A percentile compares a stretch with the other conserved stretches of the same genome.
Conservation (phyloP, 345 rosid species). For the Acer campestre region DNA sequence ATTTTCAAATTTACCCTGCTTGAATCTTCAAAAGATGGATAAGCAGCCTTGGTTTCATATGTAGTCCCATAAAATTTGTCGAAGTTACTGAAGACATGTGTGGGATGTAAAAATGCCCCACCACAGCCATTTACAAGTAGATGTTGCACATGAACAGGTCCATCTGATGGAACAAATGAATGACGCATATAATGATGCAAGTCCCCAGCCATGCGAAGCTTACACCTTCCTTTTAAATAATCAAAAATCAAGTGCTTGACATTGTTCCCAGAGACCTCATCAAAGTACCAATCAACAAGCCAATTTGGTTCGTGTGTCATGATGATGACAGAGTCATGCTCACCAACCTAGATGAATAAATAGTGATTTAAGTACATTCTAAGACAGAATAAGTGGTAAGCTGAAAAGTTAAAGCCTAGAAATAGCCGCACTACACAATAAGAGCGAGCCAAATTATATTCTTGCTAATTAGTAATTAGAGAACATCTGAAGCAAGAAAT, state of each 20-base stretch:
- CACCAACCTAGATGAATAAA: constrained; percentile 58
- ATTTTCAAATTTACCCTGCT: constrained; percentile 64
- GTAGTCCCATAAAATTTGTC: constrained; percentile 57
- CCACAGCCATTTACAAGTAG: constrained; percentile 97
- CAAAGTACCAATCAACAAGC: constrained; percentile 99
- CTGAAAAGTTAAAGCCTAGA: background rate
- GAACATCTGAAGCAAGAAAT: constrained; percentile 8
- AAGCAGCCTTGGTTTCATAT: constrained; percentile 82
- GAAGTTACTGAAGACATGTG: constrained; percentile 88
- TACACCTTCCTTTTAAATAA: constrained; percentile 87
- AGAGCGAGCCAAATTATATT: background rate
- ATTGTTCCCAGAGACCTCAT: constrained; percentile 72
- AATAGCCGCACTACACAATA: background rate
- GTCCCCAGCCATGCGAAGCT: constrained; percentile 95
- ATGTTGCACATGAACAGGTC: constrained; percentile 77
- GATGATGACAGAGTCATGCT: constrained; percentile 75
- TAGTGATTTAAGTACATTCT: background rate
- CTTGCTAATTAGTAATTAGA: background rate
- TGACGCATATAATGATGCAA: constrained; percentile 99
- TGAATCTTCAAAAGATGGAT: constrained; percentile 96
- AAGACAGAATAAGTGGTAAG: background rate
- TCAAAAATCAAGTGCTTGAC: constrained; percentile 79
- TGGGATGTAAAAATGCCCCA: constrained; percentile 98
- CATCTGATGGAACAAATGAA: constrained; percentile 75
- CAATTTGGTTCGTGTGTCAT: constrained; percentile 96